Conservation (phyloP, 192 early-diverging fungal species). For the Linnemannia elongata region DNA sequence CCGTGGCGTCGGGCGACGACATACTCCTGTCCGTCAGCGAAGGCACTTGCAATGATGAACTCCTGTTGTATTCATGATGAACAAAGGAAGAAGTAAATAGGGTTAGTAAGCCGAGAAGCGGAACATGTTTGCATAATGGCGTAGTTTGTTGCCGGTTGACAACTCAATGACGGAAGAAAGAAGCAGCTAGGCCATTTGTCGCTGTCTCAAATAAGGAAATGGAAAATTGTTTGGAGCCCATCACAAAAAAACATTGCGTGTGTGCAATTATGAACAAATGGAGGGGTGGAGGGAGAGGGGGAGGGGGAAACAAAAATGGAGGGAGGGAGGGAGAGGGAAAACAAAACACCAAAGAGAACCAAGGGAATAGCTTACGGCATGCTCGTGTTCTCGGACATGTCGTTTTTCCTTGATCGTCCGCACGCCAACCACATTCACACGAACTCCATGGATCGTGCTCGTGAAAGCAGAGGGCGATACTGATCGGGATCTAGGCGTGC, state of each 20-base stretch:
- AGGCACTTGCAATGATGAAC: constrained; percentile 59
- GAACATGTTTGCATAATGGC: constrained; percentile 7
- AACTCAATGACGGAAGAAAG: neutral
- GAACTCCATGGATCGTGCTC: constrained; percentile 40
- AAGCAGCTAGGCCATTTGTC: neutral
- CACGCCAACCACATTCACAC: constrained; percentile 60
- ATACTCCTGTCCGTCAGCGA: constrained; percentile 28
- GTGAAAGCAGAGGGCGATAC: constrained; percentile 17
- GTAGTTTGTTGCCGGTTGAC: neutral
- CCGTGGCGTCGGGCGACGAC: constrained; percentile 60
- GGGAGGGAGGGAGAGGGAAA: neutral
- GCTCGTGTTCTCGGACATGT: constrained; percentile 51
- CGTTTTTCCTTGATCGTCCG: constrained; percentile 47
- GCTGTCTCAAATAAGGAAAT: neutral
- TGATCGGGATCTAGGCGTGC: neutral
- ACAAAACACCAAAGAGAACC: too few species aligned
- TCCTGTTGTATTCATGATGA: constrained; percentile 31
- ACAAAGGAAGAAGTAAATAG: neutral
- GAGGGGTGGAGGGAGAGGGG: neutral
- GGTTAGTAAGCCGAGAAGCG: neutral
- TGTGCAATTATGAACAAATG: neutral
- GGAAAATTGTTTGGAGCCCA: neutral
- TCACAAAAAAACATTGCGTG: neutral
- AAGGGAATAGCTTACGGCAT: constrained; percentile 41
- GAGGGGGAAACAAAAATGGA: neutral